Evolutionary conservation across 305 asterid genomes (phyloP).

Genomic region (Plantago lanceolata): DNA sequence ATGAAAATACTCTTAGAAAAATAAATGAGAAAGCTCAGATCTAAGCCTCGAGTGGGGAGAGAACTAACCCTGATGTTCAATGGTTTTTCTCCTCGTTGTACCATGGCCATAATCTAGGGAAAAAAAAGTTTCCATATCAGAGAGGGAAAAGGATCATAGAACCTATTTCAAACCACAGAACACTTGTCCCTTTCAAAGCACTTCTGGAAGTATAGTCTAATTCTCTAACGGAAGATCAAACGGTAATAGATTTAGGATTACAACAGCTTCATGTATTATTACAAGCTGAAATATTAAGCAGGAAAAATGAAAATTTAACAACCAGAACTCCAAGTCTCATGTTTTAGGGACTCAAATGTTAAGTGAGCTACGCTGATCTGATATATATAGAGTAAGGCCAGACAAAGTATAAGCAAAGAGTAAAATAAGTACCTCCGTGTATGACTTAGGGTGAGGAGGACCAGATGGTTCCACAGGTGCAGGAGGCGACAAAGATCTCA

Average conservation of each 20-base stretch:
- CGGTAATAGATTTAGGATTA: too few relatives aligned
- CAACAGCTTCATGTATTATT: too few relatives aligned
- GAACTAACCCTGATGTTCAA: constrained; percentile 74
- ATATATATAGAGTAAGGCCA: too few relatives aligned
- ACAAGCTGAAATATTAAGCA: too few relatives aligned
- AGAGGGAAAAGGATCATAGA: not conserved
- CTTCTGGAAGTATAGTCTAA: not conserved
- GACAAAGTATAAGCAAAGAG: not conserved
- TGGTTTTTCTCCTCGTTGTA: constrained; percentile 93
- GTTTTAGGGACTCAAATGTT: not conserved
- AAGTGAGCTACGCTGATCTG: not conserved
- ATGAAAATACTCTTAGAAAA: constrained; percentile 8
- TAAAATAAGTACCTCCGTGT: constrained; percentile 62
- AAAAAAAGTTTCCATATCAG: constrained; percentile 18
- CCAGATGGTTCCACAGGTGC: constrained; percentile 59
- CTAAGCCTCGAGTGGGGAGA: constrained; percentile 3
- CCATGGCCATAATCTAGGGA: constrained; percentile 87
- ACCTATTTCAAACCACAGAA: not conserved
- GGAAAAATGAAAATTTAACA: too few relatives aligned
- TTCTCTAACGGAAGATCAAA: too few relatives aligned
- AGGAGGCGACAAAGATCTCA: constrained; percentile 67
- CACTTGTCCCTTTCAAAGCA: not conserved
- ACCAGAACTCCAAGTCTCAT: constrained; percentile 1
- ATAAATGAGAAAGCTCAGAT: constrained; percentile 12
- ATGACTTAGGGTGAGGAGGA: constrained; percentile 80